These are phyloP conservation scores for Kuraishia hungarica DNA, from an alignment of 805 yeast genomes.

Conservation along the genomic window DNA sequence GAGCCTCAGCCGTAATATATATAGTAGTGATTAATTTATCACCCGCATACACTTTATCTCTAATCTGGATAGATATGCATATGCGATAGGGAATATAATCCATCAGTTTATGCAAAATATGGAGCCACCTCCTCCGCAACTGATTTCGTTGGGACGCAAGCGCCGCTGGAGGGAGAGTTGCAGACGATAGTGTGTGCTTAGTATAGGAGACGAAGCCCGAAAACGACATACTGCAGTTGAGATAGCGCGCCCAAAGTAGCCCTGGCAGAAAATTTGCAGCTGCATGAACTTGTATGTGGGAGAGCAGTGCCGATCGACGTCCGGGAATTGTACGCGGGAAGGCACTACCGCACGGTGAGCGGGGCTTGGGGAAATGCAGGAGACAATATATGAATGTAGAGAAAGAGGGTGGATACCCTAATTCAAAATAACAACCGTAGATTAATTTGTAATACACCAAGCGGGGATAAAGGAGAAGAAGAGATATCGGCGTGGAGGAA, in stretches of 20 bases:
- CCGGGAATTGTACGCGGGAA: not conserved
- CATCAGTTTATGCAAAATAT: not conserved
- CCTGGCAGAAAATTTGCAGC: not conserved
- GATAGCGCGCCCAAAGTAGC: not conserved
- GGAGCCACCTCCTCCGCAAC: not conserved
- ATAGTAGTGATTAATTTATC: not conserved
- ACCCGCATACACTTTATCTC: not conserved
- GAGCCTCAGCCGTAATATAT: not conserved
- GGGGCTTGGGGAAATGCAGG: not conserved
- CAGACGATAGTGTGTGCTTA: not conserved
- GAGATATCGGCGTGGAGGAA: not conserved
- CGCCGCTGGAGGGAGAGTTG: not conserved
- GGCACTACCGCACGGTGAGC: not conserved
- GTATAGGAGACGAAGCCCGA: not conserved
- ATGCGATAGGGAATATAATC: not conserved
- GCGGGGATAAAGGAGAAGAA: not conserved
- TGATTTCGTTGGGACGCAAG: not conserved
- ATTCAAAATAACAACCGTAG: not conserved
- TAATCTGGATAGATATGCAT: not conserved
- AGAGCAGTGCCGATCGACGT: not conserved
- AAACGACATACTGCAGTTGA: not conserved
- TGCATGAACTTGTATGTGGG: not conserved
- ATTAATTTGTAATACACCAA: not conserved
- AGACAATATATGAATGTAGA: not conserved
- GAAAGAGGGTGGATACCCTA: not conserved